Percentiles rank a stretch among this genome's conserved stretches.
Conservation (phyloP, 1,284 basidiomycete species). For the Leccinum pachyderme region DNA sequence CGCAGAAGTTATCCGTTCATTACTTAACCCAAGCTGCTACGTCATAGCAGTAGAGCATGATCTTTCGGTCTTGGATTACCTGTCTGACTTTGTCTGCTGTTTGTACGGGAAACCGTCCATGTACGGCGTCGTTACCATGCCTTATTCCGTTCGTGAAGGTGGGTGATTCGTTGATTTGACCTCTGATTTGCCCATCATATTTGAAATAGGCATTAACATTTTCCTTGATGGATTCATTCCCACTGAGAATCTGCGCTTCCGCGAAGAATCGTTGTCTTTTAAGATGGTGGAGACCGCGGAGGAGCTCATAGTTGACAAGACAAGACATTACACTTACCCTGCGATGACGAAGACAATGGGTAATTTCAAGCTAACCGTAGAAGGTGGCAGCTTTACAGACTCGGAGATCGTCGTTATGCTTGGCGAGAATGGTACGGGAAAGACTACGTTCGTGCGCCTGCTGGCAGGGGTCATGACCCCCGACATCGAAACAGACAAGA, state of each 20-base stretch:
- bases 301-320: conserved; percentile 80
- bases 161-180: conserved; percentile 18
- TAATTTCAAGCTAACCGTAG: conserved; percentile 88
- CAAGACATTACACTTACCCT: conserved; percentile 86
- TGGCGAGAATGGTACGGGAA: conserved; percentile 91
- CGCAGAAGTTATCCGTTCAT: conserved; percentile 91
- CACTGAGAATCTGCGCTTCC: conserved; percentile 81
- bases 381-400: conserved; percentile 86
- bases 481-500: conserved; percentile 79
- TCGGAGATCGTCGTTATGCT: conserved; percentile 87
- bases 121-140: conserved; percentile 98
- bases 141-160: conserved; percentile 96
- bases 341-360: conserved; percentile 95
- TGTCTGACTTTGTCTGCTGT: conserved; percentile 96
- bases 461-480: conserved; percentile 64
- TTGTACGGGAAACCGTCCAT: conserved; percentile 95
- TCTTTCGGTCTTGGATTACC: conserved; percentile 93
- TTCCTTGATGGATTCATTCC: conserved; percentile 86
- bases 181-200: conserved; percentile 1
- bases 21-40: conserved; percentile 81
- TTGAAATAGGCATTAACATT: conserved; percentile 81
- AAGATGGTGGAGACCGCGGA: conserved; percentile 95
- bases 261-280: conserved; percentile 91
- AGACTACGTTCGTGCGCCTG: conserved; percentile 94
- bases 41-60: conserved; percentile 98